phyloP scores from a whole-genome alignment of 2,329 filamentous ascomycete species.

The Blumeria graminis region DNA sequence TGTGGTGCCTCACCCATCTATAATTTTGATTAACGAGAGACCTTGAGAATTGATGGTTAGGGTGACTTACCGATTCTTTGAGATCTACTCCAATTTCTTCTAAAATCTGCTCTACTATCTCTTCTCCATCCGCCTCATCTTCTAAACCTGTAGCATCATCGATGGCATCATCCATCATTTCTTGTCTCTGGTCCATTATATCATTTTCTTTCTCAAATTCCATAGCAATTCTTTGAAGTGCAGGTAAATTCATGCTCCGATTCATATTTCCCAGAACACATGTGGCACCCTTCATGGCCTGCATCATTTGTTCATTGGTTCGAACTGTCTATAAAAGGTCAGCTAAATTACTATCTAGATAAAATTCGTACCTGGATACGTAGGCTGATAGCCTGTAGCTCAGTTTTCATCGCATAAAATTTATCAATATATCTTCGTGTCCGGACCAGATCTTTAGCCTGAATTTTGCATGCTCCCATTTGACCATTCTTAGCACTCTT shows the following conservation, averaged over 20 bases:
- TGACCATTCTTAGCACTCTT: slow-evolving; percentile 95
- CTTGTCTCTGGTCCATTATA: slow-evolving; percentile 95
- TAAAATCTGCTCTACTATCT: slow-evolving; percentile 86
- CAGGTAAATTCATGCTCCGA: slow-evolving; percentile 86
- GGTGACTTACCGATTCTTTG: slow-evolving; percentile 51
- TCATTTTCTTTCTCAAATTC: slow-evolving; percentile 98
- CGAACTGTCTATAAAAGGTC: slow-evolving; percentile 50
- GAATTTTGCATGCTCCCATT: slow-evolving; percentile 92
- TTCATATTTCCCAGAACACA: slow-evolving; percentile 92
- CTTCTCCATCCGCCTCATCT: slow-evolving; percentile 86
- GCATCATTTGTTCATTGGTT: slow-evolving; percentile 99
- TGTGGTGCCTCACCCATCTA: slow-evolving; percentile 83
- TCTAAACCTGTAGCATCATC: slow-evolving; percentile 83
- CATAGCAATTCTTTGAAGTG: slow-evolving; percentile 93
- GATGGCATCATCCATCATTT: slow-evolving; percentile 99
- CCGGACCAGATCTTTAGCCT: slow-evolving; percentile 87
- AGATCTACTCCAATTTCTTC: slow-evolving; percentile 94
- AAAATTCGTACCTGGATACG: slow-evolving; percentile 53
- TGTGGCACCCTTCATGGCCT: slow-evolving; percentile 96
- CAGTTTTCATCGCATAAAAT: slow-evolving; percentile 95
- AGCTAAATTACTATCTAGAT: not conserved
- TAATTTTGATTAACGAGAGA: slow-evolving; percentile 6
- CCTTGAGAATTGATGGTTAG: not conserved
- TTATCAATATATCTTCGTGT: slow-evolving; percentile 92
- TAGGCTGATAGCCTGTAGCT: slow-evolving; percentile 84